Evolutionary conservation across 192 early-diverging fungal species (phyloP), one percentile per base, ranked within the genome.

Genomic region (Coemansia sp.): DNA sequence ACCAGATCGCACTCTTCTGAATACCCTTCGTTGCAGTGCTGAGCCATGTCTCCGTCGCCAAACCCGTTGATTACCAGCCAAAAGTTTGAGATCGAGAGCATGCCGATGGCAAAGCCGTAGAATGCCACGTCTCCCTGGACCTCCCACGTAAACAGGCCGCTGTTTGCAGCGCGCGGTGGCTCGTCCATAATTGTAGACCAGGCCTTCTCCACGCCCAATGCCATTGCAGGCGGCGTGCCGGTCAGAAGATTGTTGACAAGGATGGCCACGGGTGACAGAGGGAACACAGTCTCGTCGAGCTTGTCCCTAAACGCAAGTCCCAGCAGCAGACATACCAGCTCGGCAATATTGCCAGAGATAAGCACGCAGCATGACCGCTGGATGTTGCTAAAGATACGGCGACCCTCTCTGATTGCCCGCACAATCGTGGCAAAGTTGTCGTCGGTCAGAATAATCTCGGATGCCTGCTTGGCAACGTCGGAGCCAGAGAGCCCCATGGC

Each of bases 401-500:
- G 91, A 52, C 93, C 93, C 67, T 93, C 91, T 56, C 80, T 81
- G 64, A 94, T 83, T 12, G 93, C 91, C 0, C 75, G 77, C 57
- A 92, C 89, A 66, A 94, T 93, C 10, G 90, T 91, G 40, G 87
- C 87, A 85, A 93, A 90, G 77, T 89, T 92, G 73, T 92, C 91
- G 64, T 91, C 89, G 1, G 90, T 87, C 36, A 92, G 75, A 5
- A 96, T 92, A 76, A 98, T 96, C 83, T 96, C 94, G 45, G 89
- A 87, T 3, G 96, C 96, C 60, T 85, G 83, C 66, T 85, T 84
- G 48, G 89, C 91, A 20, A 92, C 89, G 64, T 92, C 91, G 0
- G 89, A 89, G 1, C 89, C 91, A 8, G 86, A 84, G 48, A 69
- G 45, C 42, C 83, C 88, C 69, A 91, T 86, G 25, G 91, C 89